Evolutionary conservation across 2,329 filamentous ascomycete species (phyloP), one percentile per base, ranked within the genome.

Genomic region (Verticillium tricorpus): DNA sequence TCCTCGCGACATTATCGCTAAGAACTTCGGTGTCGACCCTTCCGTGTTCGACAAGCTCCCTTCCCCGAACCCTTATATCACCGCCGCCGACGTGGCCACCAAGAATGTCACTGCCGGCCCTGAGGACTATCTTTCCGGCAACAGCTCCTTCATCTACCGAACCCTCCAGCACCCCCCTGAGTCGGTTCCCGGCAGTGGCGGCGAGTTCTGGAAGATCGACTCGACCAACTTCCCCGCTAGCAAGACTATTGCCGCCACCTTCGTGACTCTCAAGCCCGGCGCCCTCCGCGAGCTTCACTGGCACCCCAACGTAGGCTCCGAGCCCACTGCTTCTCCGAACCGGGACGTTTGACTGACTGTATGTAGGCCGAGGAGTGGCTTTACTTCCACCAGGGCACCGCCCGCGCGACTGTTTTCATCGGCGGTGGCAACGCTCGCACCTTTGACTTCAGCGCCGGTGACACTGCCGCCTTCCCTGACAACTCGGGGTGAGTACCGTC

Each of bases 401-500:
- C 77, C 0, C 82, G 83, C 31, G 87, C 87, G 0, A 89, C 86
- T 0, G 84, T 89, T 2, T 90, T 89, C 70, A 84, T 85, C 57
- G 88, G 86, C 7, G 82, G 79, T 67, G 76, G 79, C 12, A 84
- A 83, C 60, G 81, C 87, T 2, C 81, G 87, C 6, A 90, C 87
- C 0, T 89, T 90, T 68, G 85, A 90, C 72, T 89, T 90, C 71
- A 76, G 76, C 2, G 80, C 86, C 5, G 87, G 88, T n/a, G 88
- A 91, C 64, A 89, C 86, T 2, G 87, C 83, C 9, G 85, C 86
- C 0, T 90, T 90, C 71, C 87, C 87, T 0, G 86, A 89, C 65
- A 90, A 90, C 70, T 79, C 79, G 64, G 78, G 40, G 40, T 50
- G 12, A 19, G 40, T 28, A 28, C 28, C 34, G 5, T 69, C 4